Conservation (phyloP, 164 flowering plant species). For the Piper longum region DNA sequence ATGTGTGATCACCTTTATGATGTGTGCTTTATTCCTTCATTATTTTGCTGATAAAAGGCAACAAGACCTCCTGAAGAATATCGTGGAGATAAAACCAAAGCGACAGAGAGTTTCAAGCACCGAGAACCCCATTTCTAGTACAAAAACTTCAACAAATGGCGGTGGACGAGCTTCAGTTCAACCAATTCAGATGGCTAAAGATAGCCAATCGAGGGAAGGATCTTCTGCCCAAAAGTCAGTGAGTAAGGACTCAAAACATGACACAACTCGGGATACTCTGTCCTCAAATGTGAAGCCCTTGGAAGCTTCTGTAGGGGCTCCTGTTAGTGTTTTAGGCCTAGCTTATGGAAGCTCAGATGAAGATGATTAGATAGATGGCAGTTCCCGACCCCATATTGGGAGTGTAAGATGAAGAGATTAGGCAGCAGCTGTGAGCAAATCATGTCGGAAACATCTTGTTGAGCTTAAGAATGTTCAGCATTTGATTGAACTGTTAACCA, state of each 20-base stretch:
- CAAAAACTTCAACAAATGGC: slow-evolving; percentile 7
- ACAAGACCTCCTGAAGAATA: slow-evolving; percentile 79
- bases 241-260: slow-evolving; percentile 2
- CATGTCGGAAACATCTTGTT: no score
- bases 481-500: no score
- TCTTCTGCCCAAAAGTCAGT: background rate
- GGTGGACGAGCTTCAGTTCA: background rate
- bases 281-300: slow-evolving; percentile 6
- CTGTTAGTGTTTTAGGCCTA: slow-evolving; percentile 52
- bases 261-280: slow-evolving; percentile 5
- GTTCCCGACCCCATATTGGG: no score
- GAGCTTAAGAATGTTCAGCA: no score
- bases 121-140: slow-evolving; percentile 12
- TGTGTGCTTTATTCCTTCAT: background rate
- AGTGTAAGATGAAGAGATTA: no score
- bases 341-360: slow-evolving; percentile 80
- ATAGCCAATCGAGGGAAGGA: slow-evolving; percentile 3
- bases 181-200: slow-evolving; percentile 6
- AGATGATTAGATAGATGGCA: slow-evolving; percentile 19
- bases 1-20: background rate
- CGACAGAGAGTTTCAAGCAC: slow-evolving; percentile 39
- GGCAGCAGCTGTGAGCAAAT: no score
- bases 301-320: slow-evolving; percentile 21
- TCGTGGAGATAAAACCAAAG: slow-evolving; percentile 78
- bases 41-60: slow-evolving; percentile 33